phyloP scores from a whole-genome alignment of 1,139 yeast species.

The Scheffersomyces illinoinensis region DNA sequence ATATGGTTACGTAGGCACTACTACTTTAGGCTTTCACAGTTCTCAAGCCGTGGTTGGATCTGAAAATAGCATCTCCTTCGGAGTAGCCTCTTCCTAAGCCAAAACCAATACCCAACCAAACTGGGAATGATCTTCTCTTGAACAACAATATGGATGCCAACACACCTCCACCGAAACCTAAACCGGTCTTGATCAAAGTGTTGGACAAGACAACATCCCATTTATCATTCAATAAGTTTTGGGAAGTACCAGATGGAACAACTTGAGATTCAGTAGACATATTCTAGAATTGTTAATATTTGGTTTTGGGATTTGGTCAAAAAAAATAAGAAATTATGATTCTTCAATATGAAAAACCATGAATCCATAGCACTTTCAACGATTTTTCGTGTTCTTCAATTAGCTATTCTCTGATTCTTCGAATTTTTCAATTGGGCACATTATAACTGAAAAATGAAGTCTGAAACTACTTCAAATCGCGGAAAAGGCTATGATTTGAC shows the following conservation, averaged over 20 bases:
- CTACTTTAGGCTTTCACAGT: constrained; percentile 57
- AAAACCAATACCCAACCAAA: constrained; percentile 94
- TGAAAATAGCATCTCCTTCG: constrained; percentile 96
- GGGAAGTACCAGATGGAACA: constrained; percentile 52
- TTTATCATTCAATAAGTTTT: constrained; percentile 76
- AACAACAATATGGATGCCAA: constrained; percentile 88
- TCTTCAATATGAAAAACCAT: not conserved
- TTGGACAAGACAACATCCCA: constrained; percentile 98
- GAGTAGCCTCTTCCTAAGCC: constrained; percentile 97
- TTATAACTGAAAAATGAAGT: not conserved
- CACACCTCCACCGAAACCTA: constrained; percentile 97
- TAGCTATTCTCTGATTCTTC: not conserved
- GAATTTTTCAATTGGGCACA: not conserved
- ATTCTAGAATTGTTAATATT: not conserved
- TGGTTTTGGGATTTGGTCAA: not conserved
- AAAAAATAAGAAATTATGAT: too few species aligned
- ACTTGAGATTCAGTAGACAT: constrained; percentile 14
- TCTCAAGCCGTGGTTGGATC: constrained; percentile 75
- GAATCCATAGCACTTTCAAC: not conserved
- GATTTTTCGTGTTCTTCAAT: not conserved
- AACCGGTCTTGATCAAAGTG: constrained; percentile 92
- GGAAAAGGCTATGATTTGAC: not conserved
- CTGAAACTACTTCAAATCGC: not conserved
- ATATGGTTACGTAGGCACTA: constrained; percentile 4
- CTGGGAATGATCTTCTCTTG: constrained; percentile 95